A percentile compares a stretch with the other conserved stretches of the same genome.
Conservation (phyloP, 306 rosid genomes). For the Fragaria nilgerrensis region DNA sequence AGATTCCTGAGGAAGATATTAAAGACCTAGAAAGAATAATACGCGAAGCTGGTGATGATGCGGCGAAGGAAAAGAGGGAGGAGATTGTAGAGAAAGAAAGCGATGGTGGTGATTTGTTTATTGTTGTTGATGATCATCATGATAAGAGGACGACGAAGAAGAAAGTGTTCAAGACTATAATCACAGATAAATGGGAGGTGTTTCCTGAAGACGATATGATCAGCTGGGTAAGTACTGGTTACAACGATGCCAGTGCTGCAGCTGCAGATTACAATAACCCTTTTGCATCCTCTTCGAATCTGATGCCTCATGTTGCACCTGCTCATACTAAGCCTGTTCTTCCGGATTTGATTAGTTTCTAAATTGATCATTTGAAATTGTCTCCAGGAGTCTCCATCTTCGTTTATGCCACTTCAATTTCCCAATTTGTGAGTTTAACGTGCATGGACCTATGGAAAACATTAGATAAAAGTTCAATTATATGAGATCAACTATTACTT, state of each 20-base stretch:
- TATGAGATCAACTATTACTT: no score
- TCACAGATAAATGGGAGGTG: conserved; percentile 79
- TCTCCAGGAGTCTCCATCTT: neutral
- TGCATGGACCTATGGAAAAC: neutral
- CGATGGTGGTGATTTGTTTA: neutral
- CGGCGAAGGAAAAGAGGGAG: neutral
- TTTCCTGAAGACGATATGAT: conserved; percentile 51
- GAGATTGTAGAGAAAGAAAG: conserved; percentile 25
- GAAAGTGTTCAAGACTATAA: conserved; percentile 47
- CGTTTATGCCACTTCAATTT: neutral
- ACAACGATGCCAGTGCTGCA: neutral
- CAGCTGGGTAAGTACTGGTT: conserved; percentile 11
- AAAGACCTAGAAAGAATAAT: conserved; percentile 54
- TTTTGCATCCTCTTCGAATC: conserved; percentile 34
- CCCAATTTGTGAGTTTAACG: neutral
- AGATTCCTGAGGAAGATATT: conserved; percentile 51
- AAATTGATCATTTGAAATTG: neutral
- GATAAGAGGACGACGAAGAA: conserved; percentile 5
- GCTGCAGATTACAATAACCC: conserved; percentile 24
- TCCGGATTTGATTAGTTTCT: conserved; percentile 79
- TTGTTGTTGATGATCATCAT: neutral
- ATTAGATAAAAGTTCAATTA: neutral
- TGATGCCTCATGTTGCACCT: conserved; percentile 27
- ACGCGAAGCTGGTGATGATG: conserved; percentile 20
- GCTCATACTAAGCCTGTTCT: conserved; percentile 28